A percentile compares a stretch with the other conserved stretches of the same genome.
phyloP scores from a whole-genome alignment of 73 alveolate species.

The Breviolum minutum region DNA sequence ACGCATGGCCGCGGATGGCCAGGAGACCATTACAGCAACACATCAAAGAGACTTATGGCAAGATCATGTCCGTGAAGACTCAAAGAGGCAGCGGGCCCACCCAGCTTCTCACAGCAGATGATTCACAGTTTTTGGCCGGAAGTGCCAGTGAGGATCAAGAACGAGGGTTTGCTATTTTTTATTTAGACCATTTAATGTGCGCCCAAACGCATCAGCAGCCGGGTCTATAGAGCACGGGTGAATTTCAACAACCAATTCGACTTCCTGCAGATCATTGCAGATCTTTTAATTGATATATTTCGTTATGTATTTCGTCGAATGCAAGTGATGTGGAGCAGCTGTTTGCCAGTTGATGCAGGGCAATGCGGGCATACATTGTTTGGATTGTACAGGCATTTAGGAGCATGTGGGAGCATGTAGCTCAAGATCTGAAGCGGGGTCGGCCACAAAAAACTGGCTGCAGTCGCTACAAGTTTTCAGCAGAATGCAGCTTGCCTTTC shows the following conservation, averaged over 20 bases:
- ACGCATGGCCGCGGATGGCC: neutral
- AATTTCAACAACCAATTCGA: no score
- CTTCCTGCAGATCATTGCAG: no score
- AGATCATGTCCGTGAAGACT: conserved; percentile 32
- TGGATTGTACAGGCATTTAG: neutral
- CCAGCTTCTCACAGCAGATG: neutral
- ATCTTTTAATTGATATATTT: no score
- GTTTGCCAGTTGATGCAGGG: neutral
- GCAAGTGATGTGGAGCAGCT: neutral
- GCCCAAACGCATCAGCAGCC: neutral
- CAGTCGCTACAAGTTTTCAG: neutral
- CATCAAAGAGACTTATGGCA: conserved; percentile 72
- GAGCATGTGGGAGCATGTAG: neutral
- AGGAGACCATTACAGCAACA: conserved; percentile 72
- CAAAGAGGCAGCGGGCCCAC: conserved; percentile 15
- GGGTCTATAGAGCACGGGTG: neutral
- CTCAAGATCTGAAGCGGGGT: conserved; percentile 12
- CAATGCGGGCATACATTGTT: neutral
- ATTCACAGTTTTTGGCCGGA: neutral
- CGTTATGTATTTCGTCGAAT: neutral
- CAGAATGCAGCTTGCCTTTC: no score
- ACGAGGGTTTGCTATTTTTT: neutral
- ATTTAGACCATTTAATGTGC: neutral
- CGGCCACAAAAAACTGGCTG: neutral
- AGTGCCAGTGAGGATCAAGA: neutral